Conservation (phyloP, 1,139 yeast species). For the Schwanniomyces etchellsii region DNA sequence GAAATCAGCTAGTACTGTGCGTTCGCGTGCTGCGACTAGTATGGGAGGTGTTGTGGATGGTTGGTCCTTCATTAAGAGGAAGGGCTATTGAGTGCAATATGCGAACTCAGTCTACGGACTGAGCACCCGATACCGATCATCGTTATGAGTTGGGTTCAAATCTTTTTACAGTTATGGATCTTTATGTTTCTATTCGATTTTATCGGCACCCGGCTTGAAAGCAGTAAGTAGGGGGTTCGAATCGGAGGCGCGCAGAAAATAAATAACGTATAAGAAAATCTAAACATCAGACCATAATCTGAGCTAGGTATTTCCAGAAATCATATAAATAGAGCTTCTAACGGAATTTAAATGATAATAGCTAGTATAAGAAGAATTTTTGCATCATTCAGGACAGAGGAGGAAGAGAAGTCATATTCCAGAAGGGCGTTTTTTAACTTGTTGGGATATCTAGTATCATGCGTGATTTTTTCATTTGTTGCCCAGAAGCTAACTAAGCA, state of each 20-base stretch:
- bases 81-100: conserved; percentile 74
- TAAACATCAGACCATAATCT: too few species aligned
- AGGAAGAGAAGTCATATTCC: conserved; percentile 74
- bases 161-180: not conserved
- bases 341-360: conserved; percentile 35
- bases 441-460: conserved; percentile 73
- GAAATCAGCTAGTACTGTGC: conserved; percentile 35
- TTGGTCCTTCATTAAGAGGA: conserved; percentile 42
- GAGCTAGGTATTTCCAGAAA: too few species aligned
- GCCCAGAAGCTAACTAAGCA: conserved; percentile 58
- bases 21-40: conserved; percentile 13
- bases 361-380: conserved; percentile 73
- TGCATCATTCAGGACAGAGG: conserved; percentile 79
- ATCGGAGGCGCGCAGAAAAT: too few species aligned
- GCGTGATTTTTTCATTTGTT: conserved; percentile 73
- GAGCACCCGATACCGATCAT: conserved; percentile 83
- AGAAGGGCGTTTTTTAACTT: conserved; percentile 78
- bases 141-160: conserved; percentile 40
- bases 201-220: too few species aligned
- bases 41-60: conserved; percentile 78
- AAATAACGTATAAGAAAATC: too few species aligned
- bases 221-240: too few species aligned
- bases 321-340: not conserved
- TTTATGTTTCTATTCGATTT: not conserved
- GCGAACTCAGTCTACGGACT: conserved; percentile 46